These are phyloP conservation scores for Kokia cookei DNA, from an alignment of 441 rosid species.

Conservation along the genomic window DNA sequence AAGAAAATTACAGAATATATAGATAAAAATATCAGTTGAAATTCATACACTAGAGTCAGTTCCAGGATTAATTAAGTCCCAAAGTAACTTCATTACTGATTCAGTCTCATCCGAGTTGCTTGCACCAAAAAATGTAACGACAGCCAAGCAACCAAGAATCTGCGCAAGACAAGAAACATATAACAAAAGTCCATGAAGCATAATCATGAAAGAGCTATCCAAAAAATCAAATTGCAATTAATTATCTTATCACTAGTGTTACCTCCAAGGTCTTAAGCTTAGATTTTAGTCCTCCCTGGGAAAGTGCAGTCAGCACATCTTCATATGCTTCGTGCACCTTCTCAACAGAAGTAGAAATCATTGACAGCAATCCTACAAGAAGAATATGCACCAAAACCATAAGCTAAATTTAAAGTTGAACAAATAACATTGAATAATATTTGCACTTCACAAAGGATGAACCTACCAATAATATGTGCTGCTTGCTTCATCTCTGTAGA, in stretches of 20 bases:
- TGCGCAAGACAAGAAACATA: background rate
- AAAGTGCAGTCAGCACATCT: slow-evolving; percentile 1
- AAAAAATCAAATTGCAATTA: background rate
- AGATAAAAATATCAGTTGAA: background rate
- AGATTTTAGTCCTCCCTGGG: background rate
- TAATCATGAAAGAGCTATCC: background rate
- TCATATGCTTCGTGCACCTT: slow-evolving; percentile 3
- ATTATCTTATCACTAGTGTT: background rate
- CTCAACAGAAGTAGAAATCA: slow-evolving; percentile 1
- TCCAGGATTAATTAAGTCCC: slow-evolving; percentile 9
- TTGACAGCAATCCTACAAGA: background rate
- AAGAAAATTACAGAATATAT: background rate
- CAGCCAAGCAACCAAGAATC: background rate
- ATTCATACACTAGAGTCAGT: background rate
- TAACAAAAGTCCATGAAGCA: background rate
- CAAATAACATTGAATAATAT: background rate
- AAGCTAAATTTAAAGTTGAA: background rate
- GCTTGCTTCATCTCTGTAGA: slow-evolving; percentile 1
- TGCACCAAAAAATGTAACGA: background rate
- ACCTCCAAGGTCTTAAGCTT: slow-evolving; percentile 1
- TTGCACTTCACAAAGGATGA: background rate
- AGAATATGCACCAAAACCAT: background rate
- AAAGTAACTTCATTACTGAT: slow-evolving; percentile 1
- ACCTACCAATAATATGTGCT: background rate
- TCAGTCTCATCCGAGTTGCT: background rate